phyloP scores from a whole-genome alignment of 2,329 filamentous ascomycete species.

The Penicillium sp. region DNA sequence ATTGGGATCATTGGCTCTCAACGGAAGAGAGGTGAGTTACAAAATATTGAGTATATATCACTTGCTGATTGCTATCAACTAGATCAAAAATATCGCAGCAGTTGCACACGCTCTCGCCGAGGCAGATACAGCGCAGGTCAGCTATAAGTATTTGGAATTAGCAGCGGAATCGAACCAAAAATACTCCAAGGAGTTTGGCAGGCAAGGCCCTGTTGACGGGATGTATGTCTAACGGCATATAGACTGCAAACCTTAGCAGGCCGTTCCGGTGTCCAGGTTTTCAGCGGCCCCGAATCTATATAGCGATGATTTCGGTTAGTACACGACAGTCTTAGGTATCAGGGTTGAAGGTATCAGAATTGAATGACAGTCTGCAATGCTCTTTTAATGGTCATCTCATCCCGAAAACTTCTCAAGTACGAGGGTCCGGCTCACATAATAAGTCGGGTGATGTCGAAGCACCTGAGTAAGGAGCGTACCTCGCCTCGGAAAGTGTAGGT shows the following conservation, averaged over 20 bases:
- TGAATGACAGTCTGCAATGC: conserved; percentile 1
- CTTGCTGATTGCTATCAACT: conserved; percentile 11
- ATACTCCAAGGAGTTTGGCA: conserved; percentile 16
- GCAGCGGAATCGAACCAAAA: conserved; percentile 13
- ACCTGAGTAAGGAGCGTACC: too few relatives aligned
- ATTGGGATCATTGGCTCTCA: conserved; percentile 11
- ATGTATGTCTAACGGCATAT: conserved; percentile 13
- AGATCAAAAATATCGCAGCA: conserved; percentile 21
- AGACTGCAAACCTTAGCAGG: too few relatives aligned
- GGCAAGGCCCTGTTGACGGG: conserved; percentile 2
- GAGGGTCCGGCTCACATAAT: too few relatives aligned
- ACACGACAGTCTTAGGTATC: conserved; percentile 2
- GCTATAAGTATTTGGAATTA: conserved; percentile 15
- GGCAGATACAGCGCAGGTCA: conserved; percentile 9
- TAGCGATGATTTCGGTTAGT: conserved; percentile 7
- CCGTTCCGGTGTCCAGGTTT: too few relatives aligned
- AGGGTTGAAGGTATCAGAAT: too few relatives aligned
- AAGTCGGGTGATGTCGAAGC: too few relatives aligned
- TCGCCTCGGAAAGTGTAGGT: too few relatives aligned
- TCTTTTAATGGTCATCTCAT: not conserved
- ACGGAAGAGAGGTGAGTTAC: conserved; percentile 19
- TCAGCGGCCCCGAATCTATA: not conserved
- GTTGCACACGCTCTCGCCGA: conserved; percentile 18
- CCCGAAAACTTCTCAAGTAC: too few relatives aligned
- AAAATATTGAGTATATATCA: not conserved